These are phyloP conservation scores for Thymus quinquecostatus DNA, from an alignment of 257 asterid genomes.

Conservation along the genomic window DNA sequence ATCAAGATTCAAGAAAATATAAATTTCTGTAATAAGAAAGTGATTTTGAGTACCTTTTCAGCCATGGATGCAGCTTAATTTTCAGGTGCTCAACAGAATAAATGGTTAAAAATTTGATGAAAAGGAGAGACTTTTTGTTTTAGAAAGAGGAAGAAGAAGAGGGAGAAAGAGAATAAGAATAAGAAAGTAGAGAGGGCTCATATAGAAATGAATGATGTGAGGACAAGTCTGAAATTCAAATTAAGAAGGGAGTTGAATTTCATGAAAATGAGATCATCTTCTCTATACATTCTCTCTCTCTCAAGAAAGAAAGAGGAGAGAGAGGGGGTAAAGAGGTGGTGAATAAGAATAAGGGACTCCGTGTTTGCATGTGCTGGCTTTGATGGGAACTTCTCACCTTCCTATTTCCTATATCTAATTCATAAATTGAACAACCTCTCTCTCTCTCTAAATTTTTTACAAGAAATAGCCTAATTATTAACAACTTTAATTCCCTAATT, in stretches of 20 bases:
- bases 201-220: background rate
- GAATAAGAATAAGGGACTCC: slow-evolving; percentile 10
- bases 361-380: slow-evolving; percentile 44
- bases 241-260: slow-evolving; percentile 23
- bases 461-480: too few species aligned
- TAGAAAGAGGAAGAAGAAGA: slow-evolving; percentile 3
- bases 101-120: background rate
- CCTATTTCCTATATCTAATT: slow-evolving; percentile 6
- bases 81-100: too few species aligned
- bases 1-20: slow-evolving; percentile 4
- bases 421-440: background rate
- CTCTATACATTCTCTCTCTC: background rate
- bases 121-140: slow-evolving; percentile 21
- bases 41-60: slow-evolving; percentile 39
- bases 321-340: background rate
- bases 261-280: slow-evolving; percentile 25
- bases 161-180: background rate
- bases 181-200: slow-evolving; percentile 1
- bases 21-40: background rate
- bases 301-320: background rate
- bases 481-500: background rate
- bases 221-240: slow-evolving; percentile 21
- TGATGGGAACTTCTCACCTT: slow-evolving; percentile 44
- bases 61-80: slow-evolving; percentile 29
- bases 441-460: too few species aligned